A percentile compares a stretch with the other conserved stretches of the same genome.
These are phyloP conservation scores for Rhododendron griersonianum DNA, from an alignment of 148 eudicot genomes.

Conservation along the genomic window DNA sequence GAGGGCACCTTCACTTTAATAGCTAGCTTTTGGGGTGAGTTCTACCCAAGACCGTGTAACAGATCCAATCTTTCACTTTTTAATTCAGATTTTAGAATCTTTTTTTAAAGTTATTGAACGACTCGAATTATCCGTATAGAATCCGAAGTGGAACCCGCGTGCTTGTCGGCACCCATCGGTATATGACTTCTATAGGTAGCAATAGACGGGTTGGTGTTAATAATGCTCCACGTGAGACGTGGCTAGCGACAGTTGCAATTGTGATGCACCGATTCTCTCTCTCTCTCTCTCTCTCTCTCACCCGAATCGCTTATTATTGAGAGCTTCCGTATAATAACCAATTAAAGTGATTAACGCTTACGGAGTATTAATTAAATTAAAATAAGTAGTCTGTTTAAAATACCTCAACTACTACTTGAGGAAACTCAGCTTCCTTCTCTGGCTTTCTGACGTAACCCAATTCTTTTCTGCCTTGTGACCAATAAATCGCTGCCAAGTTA, in stretches of 20 bases:
- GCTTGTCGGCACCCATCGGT: no score
- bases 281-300: no score
- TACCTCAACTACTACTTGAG: not conserved
- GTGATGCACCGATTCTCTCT: not conserved
- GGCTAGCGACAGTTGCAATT: not conserved
- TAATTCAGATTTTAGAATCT: no score
- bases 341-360: no score
- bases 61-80: no score
- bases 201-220: no score
- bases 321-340: not conserved
- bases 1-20: no score
- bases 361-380: no score
- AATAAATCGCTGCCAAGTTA: not conserved
- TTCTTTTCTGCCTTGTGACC: not conserved
- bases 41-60: no score
- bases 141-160: rapidly evolving
- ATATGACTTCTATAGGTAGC: no score
- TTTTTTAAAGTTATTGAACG: no score
- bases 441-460: not conserved
- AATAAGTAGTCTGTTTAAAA: not conserved
- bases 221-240: not conserved
- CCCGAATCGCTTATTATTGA: not conserved
- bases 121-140: rapidly evolving
- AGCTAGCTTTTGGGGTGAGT: no score
- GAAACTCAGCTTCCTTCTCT: not conserved